A percentile compares a stretch with the other conserved stretches of the same genome.
Conservation (phyloP, 1,284 basidiomycete species). For the Leucoagaricus sp. region DNA sequence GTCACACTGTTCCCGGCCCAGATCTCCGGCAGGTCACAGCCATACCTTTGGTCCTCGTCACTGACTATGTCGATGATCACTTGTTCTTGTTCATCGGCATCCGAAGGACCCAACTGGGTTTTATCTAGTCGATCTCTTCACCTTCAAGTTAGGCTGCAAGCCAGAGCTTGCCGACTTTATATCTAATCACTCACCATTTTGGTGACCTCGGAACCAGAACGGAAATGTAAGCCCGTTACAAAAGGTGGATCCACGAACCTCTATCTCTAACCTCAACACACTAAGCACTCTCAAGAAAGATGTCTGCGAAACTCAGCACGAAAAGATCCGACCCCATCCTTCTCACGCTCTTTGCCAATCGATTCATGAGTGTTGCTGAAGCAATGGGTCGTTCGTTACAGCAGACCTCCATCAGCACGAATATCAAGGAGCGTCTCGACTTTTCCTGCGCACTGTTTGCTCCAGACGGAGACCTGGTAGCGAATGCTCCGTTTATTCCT, state of each 20-base stretch:
- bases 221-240: constrained; percentile 9
- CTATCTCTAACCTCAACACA: background rate
- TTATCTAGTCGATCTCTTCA: too few species aligned
- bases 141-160: background rate
- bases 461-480: constrained; percentile 88
- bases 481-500: constrained; percentile 87
- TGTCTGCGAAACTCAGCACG: constrained; percentile 17
- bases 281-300: constrained; percentile 12
- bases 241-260: constrained; percentile 10
- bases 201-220: constrained; percentile 8
- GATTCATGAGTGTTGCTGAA: constrained; percentile 92
- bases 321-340: constrained; percentile 81
- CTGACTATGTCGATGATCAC: background rate
- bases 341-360: constrained; percentile 87
- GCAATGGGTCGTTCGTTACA: constrained; percentile 91
- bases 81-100: background rate
- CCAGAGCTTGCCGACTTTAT: background rate
- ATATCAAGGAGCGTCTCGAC: constrained; percentile 89
- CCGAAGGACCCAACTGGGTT: background rate
- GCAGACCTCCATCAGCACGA: constrained; percentile 89
- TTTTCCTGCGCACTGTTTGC: constrained; percentile 91
- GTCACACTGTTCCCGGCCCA: background rate
- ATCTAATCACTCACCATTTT: background rate
- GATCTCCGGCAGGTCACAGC: background rate
- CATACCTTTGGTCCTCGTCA: background rate